A percentile compares a stretch with the other conserved stretches of the same genome.
Conservation (phyloP, 73 alveolate genomes). For the Paramecium pentaurelia region DNA sequence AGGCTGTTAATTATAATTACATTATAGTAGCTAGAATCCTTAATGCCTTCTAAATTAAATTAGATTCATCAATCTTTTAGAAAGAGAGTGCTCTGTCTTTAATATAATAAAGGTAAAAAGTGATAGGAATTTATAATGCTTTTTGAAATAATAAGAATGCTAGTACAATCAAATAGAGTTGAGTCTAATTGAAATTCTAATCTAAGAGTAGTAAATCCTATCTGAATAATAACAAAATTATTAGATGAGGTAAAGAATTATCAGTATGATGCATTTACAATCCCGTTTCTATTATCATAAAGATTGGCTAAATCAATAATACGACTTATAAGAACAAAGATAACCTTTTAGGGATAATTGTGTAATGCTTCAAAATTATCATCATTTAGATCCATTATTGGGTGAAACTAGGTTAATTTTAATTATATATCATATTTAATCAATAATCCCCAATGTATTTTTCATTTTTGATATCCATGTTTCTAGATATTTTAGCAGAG, state of each 20-base stretch:
- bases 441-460: conserved; percentile 5
- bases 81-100: neutral
- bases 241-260: neutral
- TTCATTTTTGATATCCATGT: conserved; percentile 1
- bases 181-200: neutral
- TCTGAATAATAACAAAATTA: neutral
- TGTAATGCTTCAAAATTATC: neutral
- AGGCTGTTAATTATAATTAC: neutral
- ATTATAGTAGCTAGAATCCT: neutral
- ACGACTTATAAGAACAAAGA: neutral
- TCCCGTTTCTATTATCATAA: neutral
- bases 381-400: neutral
- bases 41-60: neutral
- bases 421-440: neutral
- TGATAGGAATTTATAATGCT: neutral
- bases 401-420: conserved; percentile 8
- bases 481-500: neutral
- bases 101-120: neutral
- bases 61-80: neutral
- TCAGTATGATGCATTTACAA: neutral
- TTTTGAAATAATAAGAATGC: neutral
- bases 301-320: neutral
- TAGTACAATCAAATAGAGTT: neutral
- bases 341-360: neutral
- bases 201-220: neutral